Evolutionary conservation across 192 early-diverging fungal genomes (phyloP).

Genomic region (Entomortierella lignicola): DNA sequence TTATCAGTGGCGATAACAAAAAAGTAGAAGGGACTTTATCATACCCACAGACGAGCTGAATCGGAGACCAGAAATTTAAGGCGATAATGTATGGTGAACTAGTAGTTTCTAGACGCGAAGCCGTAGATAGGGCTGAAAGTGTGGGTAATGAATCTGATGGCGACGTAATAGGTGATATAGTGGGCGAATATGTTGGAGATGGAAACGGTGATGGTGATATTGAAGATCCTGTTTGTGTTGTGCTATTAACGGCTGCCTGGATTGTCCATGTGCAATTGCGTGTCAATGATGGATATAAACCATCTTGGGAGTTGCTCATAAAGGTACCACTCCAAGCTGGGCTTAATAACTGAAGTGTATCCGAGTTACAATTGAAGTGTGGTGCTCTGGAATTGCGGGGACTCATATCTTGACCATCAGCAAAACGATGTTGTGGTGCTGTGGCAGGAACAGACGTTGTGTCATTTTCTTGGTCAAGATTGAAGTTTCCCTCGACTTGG

Average conservation of each 20-base stretch:
- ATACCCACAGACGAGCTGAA: slow-evolving; percentile 49
- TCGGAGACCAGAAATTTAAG: slow-evolving; percentile 23
- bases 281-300: slow-evolving; percentile 9
- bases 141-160: not conserved
- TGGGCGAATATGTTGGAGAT: slow-evolving; percentile 1
- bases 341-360: slow-evolving; percentile 1
- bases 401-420: no score
- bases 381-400: not conserved
- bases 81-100: slow-evolving; percentile 11
- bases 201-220: not conserved
- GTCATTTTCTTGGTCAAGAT: no score
- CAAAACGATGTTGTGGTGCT: no score
- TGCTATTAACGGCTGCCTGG: not conserved
- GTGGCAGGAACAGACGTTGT: no score
- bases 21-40: not conserved
- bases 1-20: not conserved
- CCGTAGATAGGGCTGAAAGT: not conserved
- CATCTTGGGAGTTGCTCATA: slow-evolving; percentile 19
- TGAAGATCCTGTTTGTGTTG: not conserved
- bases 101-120: not conserved
- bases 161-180: not conserved
- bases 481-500: no score
- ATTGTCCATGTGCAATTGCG: slow-evolving; percentile 41
- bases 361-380: not conserved
- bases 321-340: slow-evolving; percentile 21